Percentiles rank a stretch among this genome's conserved stretches.
phyloP scores from a whole-genome alignment of 2,329 filamentous ascomycete genomes.

The Fusarium subglutinans region DNA sequence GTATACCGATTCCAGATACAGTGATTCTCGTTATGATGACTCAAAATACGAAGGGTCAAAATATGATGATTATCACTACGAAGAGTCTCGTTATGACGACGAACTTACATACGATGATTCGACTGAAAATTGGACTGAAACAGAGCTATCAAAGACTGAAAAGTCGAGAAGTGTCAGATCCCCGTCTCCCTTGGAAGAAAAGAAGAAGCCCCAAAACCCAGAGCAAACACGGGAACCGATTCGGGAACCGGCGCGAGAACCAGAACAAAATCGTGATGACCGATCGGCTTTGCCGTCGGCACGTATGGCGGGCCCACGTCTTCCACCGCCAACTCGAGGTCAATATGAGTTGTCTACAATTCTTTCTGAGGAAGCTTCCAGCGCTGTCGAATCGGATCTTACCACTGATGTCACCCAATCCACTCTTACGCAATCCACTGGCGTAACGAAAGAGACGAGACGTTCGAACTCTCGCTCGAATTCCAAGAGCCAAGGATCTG shows the following conservation, averaged over 20 bases:
- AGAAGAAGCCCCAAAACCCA: slow-evolving; percentile 19
- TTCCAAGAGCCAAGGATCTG: slow-evolving; percentile 56
- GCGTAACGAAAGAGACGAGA: slow-evolving; percentile 57
- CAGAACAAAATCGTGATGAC: slow-evolving; percentile 13
- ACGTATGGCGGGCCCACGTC: slow-evolving; percentile 47
- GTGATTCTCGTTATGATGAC: slow-evolving; percentile 28
- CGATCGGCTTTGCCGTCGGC: slow-evolving; percentile 35
- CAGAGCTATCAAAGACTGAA: slow-evolving; percentile 33
- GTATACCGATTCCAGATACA: slow-evolving; percentile 36
- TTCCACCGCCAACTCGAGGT: slow-evolving; percentile 63
- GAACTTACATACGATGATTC: slow-evolving; percentile 33
- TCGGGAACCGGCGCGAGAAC: neutral
- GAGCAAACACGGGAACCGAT: neutral
- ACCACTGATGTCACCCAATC: slow-evolving; percentile 63
- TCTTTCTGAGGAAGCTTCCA: slow-evolving; percentile 60
- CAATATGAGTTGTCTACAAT: slow-evolving; percentile 67
- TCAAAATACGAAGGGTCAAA: slow-evolving; percentile 28
- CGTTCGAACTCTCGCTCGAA: slow-evolving; percentile 51
- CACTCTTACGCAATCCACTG: slow-evolving; percentile 64
- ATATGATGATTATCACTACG: slow-evolving; percentile 26
- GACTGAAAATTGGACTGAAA: slow-evolving; percentile 41
- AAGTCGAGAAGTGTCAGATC: slow-evolving; percentile 28
- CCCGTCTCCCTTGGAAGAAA: slow-evolving; percentile 32
- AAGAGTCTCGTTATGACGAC: slow-evolving; percentile 34
- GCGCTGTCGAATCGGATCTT: slow-evolving; percentile 58